These are phyloP conservation scores for Dimargaris xerosporica DNA, from an alignment of 192 early-diverging fungal species.

Conservation along the genomic window DNA sequence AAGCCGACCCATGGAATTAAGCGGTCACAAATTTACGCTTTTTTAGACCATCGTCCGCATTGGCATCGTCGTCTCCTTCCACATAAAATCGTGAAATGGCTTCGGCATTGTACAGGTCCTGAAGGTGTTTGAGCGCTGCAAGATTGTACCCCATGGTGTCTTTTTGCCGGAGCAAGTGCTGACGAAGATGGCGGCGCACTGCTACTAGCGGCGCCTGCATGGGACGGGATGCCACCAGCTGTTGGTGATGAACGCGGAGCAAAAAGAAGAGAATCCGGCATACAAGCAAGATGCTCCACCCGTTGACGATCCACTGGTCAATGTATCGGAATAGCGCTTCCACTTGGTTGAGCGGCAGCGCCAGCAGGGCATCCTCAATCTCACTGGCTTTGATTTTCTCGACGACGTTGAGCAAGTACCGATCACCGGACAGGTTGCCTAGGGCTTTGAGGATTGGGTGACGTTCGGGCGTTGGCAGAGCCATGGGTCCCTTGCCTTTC, in stretches of 20 bases:
- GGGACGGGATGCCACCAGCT: slow-evolving; percentile 67
- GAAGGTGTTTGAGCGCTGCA: slow-evolving; percentile 40
- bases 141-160: slow-evolving; percentile 82
- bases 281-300: slow-evolving; percentile 59
- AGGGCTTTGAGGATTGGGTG: slow-evolving; percentile 49
- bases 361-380: slow-evolving; percentile 76
- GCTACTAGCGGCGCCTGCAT: slow-evolving; percentile 60
- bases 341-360: slow-evolving; percentile 74
- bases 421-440: slow-evolving; percentile 49
- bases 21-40: too few species aligned
- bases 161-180: slow-evolving; percentile 49
- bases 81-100: too few species aligned
- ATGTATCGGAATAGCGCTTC: slow-evolving; percentile 60
- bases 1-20: too few species aligned
- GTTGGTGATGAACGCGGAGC: slow-evolving; percentile 75
- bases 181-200: slow-evolving; percentile 47
- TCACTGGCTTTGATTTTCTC: slow-evolving; percentile 71
- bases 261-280: slow-evolving; percentile 77
- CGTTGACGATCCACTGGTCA: slow-evolving; percentile 67
- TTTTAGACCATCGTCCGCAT: too few species aligned
- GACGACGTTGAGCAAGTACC: slow-evolving; percentile 63
- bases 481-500: slow-evolving; percentile 21
- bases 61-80: too few species aligned
- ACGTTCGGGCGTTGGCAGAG: slow-evolving; percentile 29
- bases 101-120: too few species aligned